Conservation (phyloP, 805 yeast genomes). For the Saccharomycopsis sp. region DNA sequence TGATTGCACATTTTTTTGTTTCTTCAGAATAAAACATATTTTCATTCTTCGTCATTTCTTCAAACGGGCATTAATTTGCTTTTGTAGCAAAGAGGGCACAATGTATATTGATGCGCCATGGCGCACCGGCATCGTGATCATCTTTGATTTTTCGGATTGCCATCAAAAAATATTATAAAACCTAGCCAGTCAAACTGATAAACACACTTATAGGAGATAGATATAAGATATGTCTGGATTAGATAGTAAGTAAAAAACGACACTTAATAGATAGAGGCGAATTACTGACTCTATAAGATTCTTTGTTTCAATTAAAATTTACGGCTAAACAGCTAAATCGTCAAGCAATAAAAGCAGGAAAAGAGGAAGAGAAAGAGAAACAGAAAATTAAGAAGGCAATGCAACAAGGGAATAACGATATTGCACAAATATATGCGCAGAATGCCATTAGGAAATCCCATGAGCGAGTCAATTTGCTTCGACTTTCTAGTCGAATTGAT, state of each 20-base stretch:
- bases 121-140: too few relatives aligned
- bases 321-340: conserved; percentile 89
- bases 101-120: too few relatives aligned
- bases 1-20: too few relatives aligned
- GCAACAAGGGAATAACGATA: conserved; percentile 79
- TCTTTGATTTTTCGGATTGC: too few relatives aligned
- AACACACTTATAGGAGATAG: too few relatives aligned
- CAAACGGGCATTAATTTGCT: too few relatives aligned
- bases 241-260: background rate
- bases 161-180: too few relatives aligned
- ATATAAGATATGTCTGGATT: background rate
- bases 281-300: conserved; percentile 31
- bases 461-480: conserved; percentile 73
- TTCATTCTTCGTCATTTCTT: too few relatives aligned
- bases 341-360: conserved; percentile 86
- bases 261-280: background rate
- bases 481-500: conserved; percentile 85
- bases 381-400: conserved; percentile 86
- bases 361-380: conserved; percentile 83
- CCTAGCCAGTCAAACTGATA: too few relatives aligned
- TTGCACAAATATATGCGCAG: conserved; percentile 90
- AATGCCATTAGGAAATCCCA: conserved; percentile 89
- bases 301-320: conserved; percentile 65
- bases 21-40: too few relatives aligned
- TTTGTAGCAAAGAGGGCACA: too few relatives aligned